Conservation (phyloP, 2,329 filamentous ascomycete species). For the Trichoderma hamatum region DNA sequence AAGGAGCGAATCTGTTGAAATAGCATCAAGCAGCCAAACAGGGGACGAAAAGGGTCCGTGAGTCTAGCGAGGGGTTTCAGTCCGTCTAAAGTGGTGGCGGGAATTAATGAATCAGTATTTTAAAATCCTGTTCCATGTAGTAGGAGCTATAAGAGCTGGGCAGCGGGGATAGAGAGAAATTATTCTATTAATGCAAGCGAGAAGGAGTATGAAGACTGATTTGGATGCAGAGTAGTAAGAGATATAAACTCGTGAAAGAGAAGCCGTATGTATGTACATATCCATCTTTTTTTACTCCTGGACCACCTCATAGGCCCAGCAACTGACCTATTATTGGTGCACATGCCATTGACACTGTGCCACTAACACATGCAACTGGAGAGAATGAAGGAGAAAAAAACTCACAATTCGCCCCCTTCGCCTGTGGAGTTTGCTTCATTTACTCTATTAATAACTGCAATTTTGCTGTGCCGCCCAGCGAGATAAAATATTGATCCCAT, state of each 20-base stretch:
- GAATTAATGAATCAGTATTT: slow-evolving; percentile 14
- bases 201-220: neutral
- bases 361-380: neutral
- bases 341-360: slow-evolving; percentile 5
- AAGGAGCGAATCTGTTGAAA: slow-evolving; percentile 25
- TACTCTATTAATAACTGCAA: slow-evolving; percentile 26
- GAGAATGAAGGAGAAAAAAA: neutral
- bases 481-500: slow-evolving; percentile 10
- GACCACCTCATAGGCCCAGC: neutral
- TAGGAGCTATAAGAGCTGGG: neutral
- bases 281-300: neutral
- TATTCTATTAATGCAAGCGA: neutral
- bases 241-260: neutral
- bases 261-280: neutral
- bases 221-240: neutral
- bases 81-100: slow-evolving; percentile 16
- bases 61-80: slow-evolving; percentile 25
- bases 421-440: slow-evolving; percentile 25
- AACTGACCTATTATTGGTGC: neutral
- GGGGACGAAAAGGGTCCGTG: slow-evolving; percentile 25
- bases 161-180: neutral
- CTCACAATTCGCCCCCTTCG: slow-evolving; percentile 4
- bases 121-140: neutral
- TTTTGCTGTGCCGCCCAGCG: slow-evolving; percentile 17
- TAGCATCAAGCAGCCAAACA: slow-evolving; percentile 11